Percentiles rank a stretch among this genome's conserved stretches.
Conservation (phyloP, 345 rosid species). For the Aquilaria yunnanensis region DNA sequence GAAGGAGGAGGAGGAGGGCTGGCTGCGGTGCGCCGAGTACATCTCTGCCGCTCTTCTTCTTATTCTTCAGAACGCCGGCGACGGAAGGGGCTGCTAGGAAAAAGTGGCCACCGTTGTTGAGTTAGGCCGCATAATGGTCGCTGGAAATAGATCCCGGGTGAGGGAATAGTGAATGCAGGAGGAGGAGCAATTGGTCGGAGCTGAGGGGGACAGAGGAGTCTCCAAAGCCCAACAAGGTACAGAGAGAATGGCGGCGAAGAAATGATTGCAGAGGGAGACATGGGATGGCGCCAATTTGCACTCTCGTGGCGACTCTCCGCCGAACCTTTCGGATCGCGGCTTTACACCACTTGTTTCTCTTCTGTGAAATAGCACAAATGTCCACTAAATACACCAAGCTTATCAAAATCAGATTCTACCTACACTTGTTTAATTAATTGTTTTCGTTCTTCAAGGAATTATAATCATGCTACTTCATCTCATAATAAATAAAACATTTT, state of each 20-base stretch:
- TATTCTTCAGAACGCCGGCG: neutral
- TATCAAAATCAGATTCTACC: no score
- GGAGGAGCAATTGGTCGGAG: neutral
- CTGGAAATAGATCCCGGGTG: no score
- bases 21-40: slow-evolving; percentile 23
- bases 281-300: neutral
- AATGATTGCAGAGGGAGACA: slow-evolving; percentile 6
- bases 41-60: slow-evolving; percentile 9
- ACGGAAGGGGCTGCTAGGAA: no score
- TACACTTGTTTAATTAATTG: no score
- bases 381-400: no score
- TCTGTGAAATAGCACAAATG: no score
- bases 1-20: slow-evolving; percentile 33
- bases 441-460: no score
- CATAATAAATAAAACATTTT: no score
- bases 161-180: no score
- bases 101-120: no score
- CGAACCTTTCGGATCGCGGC: slow-evolving; percentile 22
- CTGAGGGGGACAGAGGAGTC: neutral
- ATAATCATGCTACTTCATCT: no score
- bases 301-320: slow-evolving; percentile 10
- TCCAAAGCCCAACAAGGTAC: slow-evolving; percentile 6
- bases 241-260: slow-evolving; percentile 1
- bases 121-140: no score
- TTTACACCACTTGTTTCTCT: slow-evolving; percentile 8